These are phyloP conservation scores for Marasmius tenuissimus DNA, from an alignment of 1,284 basidiomycete genomes.

Conservation along the genomic window DNA sequence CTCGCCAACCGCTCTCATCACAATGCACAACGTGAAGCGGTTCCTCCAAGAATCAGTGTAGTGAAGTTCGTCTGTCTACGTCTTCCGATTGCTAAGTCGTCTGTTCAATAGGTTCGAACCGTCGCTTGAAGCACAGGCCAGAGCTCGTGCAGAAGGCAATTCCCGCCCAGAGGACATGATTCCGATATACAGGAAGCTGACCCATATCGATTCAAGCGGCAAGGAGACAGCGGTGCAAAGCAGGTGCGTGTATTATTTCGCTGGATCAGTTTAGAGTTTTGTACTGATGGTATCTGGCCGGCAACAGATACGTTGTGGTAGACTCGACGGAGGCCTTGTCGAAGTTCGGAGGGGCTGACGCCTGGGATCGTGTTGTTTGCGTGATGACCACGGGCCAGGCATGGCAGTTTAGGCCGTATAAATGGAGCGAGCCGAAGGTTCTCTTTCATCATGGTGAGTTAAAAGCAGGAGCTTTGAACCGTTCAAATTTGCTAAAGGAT, in stretches of 20 bases:
- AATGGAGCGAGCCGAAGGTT: constrained; percentile 90
- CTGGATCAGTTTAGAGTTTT: not conserved
- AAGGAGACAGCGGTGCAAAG: constrained; percentile 40
- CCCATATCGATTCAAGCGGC: constrained; percentile 55
- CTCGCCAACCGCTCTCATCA: constrained; percentile 91
- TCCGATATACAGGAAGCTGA: constrained; percentile 77
- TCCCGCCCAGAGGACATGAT: constrained; percentile 81
- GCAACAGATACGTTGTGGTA: constrained; percentile 71
- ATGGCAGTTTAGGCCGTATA: constrained; percentile 97
- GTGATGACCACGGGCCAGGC: constrained; percentile 97
- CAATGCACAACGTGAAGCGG: constrained; percentile 95
- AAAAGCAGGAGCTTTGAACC: not conserved
- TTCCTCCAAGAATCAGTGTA: constrained; percentile 90
- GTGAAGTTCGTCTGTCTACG: constrained; percentile 23
- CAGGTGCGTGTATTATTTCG: constrained; percentile 28
- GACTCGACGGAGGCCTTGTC: constrained; percentile 90
- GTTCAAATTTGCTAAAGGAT: constrained; percentile 8
- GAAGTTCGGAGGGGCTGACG: constrained; percentile 83
- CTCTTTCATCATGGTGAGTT: constrained; percentile 89
- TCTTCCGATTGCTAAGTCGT: not conserved
- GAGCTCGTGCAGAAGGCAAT: constrained; percentile 71
- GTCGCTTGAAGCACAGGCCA: constrained; percentile 71
- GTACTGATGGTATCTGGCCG: not conserved
- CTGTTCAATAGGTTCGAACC: constrained; percentile 65
- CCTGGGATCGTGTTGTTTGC: constrained; percentile 94